Evolutionary conservation across 345 rosid genomes (phyloP), one percentile per base, ranked within the genome.

Genomic region (Moricandia arvensis): DNA sequence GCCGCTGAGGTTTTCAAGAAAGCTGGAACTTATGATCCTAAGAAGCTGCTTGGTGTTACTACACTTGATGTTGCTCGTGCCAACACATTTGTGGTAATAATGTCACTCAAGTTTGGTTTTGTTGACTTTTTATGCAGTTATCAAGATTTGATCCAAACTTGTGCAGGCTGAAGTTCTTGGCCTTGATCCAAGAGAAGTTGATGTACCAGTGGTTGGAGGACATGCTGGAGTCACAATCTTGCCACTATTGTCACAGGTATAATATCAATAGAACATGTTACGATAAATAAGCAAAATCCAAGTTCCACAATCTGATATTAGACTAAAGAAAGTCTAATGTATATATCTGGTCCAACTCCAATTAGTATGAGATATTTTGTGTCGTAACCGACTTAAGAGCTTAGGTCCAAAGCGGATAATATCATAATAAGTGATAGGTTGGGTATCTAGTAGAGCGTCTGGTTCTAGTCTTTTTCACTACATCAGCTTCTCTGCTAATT

Each of bases 191-290:
- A 85, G 96, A 82, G 93, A 90, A 78, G 97, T 93, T 8, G 90
- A 88, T 81, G 97, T 91, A 76, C 99, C 99, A 10, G 99, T 96
- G 35, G 94, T 93, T 58, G 99, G 96, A 18, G 99, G 99, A 68
- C 99, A 96, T 74, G 82, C 98, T 0, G 98, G 98, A 72, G 93
- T 93, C 72, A 93, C 99, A 13, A 93, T 93, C 43, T 85, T 95
- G 86, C 99, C 99, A 60, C 93, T 95, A 63, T 65, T 93, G 66
- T 96, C 99, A 57, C 99, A 92, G 94, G 98, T 76, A 80, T 29
- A 29, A 15, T 26, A 62, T 27, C 8, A 59, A 38, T 18, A 31
- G 5, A 26, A 54, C 1, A n/a, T n/a, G n/a, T n/a, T n/a, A n/a
- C n/a, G n/a, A n/a, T n/a, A n/a, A n/a, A n/a, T n/a, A n/a, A n/a